Conservation (phyloP, 257 asterid species). For the Scutellaria baicalensis region DNA sequence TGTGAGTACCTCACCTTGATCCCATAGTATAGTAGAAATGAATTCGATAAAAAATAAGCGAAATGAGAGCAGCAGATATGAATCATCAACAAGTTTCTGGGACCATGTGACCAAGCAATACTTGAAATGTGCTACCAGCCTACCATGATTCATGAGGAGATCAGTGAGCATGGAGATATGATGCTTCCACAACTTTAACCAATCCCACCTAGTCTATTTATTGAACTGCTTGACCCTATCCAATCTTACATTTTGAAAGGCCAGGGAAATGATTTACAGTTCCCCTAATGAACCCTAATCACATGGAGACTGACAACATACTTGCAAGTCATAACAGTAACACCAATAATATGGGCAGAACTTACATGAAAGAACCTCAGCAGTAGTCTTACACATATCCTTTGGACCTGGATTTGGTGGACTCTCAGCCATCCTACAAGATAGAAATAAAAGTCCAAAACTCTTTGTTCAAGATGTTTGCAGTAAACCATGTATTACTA, state of each 20-base stretch:
- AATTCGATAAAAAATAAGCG: conserved; percentile 9
- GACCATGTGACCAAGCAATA: neutral
- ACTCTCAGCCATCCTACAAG: conserved; percentile 49
- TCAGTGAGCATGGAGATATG: conserved; percentile 8
- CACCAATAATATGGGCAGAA: conserved; percentile 19
- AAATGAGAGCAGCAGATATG: conserved; percentile 3
- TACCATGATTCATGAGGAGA: neutral
- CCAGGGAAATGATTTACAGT: neutral
- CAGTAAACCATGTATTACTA: neutral
- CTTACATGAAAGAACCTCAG: conserved; percentile 41
- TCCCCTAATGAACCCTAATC: neutral
- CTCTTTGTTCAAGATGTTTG: conserved; percentile 10
- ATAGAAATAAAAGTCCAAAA: conserved; percentile 15
- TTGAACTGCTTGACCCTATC: neutral
- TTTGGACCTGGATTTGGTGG: conserved; percentile 33
- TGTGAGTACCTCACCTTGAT: conserved; percentile 20
- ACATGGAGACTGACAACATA: neutral
- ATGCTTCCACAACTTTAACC: neutral
- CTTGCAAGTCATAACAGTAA: conserved; percentile 1
- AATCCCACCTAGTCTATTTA: neutral
- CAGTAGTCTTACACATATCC: conserved; percentile 27
- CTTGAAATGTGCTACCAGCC: neutral
- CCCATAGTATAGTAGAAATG: conserved; percentile 13
- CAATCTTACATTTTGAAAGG: neutral
- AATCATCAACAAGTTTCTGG: conserved; percentile 3